Evolutionary conservation across 176 grass and related monocot genomes (phyloP).

Genomic region (Cenchrus purpureus): DNA sequence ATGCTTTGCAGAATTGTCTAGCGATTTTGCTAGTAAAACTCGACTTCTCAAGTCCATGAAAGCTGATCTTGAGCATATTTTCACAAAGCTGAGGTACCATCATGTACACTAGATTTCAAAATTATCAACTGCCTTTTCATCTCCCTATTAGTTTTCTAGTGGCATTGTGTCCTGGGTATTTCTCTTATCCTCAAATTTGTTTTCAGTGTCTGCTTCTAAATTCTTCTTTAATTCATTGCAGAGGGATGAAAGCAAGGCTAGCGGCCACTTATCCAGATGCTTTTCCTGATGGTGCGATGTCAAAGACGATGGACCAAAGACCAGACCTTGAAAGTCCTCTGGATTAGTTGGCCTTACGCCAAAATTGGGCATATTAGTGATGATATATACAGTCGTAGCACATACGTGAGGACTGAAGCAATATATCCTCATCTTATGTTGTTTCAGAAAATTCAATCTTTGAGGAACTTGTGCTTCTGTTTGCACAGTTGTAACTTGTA

Average conservation of each 20-base stretch:
- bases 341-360: constrained; percentile 15
- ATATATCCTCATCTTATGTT: constrained; percentile 1
- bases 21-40: constrained; percentile 78
- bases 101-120: not conserved
- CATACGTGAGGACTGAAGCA: not conserved
- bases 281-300: constrained; percentile 65
- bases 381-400: not conserved
- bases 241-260: constrained; percentile 80
- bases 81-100: constrained; percentile 68
- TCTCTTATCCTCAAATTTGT: not conserved
- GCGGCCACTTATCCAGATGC: constrained; percentile 89
- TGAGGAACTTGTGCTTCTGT: not conserved
- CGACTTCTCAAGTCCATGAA: constrained; percentile 84
- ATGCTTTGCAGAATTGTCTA: constrained; percentile 78
- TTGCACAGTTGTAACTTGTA: not conserved
- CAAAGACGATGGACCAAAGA: constrained; percentile 71
- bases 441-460: not conserved
- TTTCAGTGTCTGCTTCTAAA: constrained; percentile 14
- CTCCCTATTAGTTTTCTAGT: constrained; percentile 24
- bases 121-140: not conserved
- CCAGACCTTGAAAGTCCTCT: constrained; percentile 81
- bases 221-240: constrained; percentile 33
- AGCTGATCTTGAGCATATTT: constrained; percentile 88
- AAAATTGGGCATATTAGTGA: not conserved
- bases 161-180: not conserved